Evolutionary conservation across 2,329 filamentous ascomycete species (phyloP), one percentile per base, ranked within the genome.

Genomic region (Aspergillus carbonarius): DNA sequence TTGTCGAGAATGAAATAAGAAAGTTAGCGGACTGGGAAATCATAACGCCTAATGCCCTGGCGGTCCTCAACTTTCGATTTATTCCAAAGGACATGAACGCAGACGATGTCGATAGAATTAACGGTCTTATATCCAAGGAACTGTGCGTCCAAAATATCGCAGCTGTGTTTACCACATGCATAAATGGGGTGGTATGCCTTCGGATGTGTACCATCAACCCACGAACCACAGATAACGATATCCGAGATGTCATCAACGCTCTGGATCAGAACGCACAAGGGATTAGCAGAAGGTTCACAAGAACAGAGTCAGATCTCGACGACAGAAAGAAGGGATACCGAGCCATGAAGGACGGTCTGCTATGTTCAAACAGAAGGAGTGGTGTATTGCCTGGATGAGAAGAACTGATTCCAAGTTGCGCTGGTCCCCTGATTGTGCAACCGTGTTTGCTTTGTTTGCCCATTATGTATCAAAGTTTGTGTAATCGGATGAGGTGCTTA

Each of bases 1-100:
- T 53, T 4, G 57, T 37, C 7, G 52, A 56, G 25, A 25, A 6
- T 23, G 34, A 61, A 27, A 9, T 62, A 23, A 51, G 49, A 10
- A 49, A 46, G n/a, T 34, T 58, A 5, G 12, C 17, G 1, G 32
- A 57, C 10, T 64, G 60, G 62, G 42, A 59, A 30, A 35, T 63
- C 5, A 25, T 56, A 2, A 39, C 57, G 8, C 25, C 62, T 8
- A 54, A 48, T 8, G 55, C 30, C 10, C 13, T 63, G 49, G 58
- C 54, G 5, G 60, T 64, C 18, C n/a, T 64, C 4, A 57, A 42
- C 12, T 62, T 63, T 48, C 49, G 59, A 2, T 59, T 59, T 44
- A 54, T 35, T 7, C 60, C 60, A 10, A 23, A 30, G 8, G 54
- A 44, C 5, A 32, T 39, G 18, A 40, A 20, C 17, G 49, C 49